Conservation (phyloP, 2,329 filamentous ascomycete genomes). For the Alternaria sp. region DNA sequence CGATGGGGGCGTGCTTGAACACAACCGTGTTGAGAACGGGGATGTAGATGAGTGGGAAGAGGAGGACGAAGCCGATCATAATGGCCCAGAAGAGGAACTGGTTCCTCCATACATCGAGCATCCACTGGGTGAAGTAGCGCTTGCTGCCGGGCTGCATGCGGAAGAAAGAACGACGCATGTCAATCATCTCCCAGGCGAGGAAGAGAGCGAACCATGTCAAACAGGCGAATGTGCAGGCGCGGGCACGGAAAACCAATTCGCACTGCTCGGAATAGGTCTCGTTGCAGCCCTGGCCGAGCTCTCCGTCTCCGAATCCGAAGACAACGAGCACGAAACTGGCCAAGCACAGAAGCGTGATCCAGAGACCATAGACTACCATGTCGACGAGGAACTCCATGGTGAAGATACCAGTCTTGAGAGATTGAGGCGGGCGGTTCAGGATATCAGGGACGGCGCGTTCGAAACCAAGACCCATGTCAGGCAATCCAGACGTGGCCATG, state of each 20-base stretch:
- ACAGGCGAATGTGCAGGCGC: conserved; percentile 75
- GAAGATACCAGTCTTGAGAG: conserved; percentile 47
- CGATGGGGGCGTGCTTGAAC: conserved; percentile 70
- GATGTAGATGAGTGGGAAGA: conserved; percentile 65
- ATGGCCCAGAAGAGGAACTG: conserved; percentile 63
- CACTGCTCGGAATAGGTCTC: conserved; percentile 38
- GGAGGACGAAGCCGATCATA: conserved; percentile 52
- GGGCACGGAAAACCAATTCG: conserved; percentile 56
- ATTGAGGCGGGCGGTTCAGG: conserved; percentile 78
- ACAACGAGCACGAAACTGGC: conserved; percentile 46
- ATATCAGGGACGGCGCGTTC: conserved; percentile 78
- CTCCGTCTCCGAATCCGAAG: conserved; percentile 41
- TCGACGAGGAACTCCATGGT: conserved; percentile 47
- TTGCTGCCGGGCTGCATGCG: conserved; percentile 70
- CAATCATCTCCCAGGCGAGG: conserved; percentile 79
- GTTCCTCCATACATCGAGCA: conserved; percentile 72
- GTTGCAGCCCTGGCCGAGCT: conserved; percentile 45
- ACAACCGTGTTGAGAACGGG: conserved; percentile 69
- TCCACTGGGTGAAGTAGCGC: conserved; percentile 61
- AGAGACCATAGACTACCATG: conserved; percentile 48
- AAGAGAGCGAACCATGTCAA: conserved; percentile 79
- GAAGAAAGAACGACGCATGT: conserved; percentile 76
- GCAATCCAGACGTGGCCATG: conserved; percentile 79
- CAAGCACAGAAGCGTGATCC: conserved; percentile 41
- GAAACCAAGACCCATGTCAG: conserved; percentile 85